Base-by-base conservation (phyloP, 2,329 filamentous ascomycete species). In the Xylariaceae sp. region DNA sequence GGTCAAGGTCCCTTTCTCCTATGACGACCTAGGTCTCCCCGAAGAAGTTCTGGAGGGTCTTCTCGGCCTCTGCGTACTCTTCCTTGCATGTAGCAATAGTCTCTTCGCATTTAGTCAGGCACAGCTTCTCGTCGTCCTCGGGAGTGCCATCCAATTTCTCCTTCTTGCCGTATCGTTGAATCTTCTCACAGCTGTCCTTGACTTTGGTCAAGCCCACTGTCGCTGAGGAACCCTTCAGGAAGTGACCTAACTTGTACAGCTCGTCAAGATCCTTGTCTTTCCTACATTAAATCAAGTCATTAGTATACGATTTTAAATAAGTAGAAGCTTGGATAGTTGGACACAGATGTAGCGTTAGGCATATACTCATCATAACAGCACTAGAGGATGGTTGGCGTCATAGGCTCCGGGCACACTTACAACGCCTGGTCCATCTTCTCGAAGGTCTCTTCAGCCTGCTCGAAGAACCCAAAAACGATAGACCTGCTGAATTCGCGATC, bases 191-290 rank as follows among this genome's bases (percentile, higher is more conserved):
- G 48, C 81, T 85, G 59, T 96, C 89, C 64, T 89, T 87, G 56
- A 98, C 85, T 65, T 94, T 94, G 57, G 79, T 84, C 41, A 97
- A 78, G 34, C 93, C 93, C 40, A 98, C 78, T 3, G 93, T 96
- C 30, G 93, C 91, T 8, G 91, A 96, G 6, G 91, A 97, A 45
- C 93, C 93, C 69, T 98, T 98, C 54, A 98, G 76, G 70, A 95
- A 98, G 68, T 98, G 93, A 32, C 93, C 93, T 24, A 95, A 81
- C 39, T 79, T 76, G 26, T 89, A 95, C 29, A 97, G 79, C 51
- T 81, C 72, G n/a, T 69, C 65, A 43, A 97, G 79, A 45, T 95
- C 74, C 57, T 78, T 74, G 2, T 76, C 64, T 51, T 79, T 65
- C 51, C 89, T 95, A 60, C 44, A 31, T n/a, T 32, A 24, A 32